phyloP scores from a whole-genome alignment of 2,329 filamentous ascomycete species.

The Fonsecaea pedrosoi region DNA sequence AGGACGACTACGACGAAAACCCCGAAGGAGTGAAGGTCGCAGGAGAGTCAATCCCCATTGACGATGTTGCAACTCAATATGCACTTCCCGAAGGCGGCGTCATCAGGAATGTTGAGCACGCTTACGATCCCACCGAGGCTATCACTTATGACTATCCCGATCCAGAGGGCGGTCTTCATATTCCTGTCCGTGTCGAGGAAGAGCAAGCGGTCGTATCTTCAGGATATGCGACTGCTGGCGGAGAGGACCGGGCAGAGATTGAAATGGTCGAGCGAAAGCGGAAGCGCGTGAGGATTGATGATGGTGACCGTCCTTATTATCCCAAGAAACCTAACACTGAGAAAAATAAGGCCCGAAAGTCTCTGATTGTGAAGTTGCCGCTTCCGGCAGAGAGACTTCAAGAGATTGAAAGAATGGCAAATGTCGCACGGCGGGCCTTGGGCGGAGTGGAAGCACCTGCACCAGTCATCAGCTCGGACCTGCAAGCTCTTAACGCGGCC shows the following conservation, averaged over 20 bases:
- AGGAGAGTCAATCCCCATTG: slow-evolving; percentile 16
- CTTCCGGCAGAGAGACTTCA: slow-evolving; percentile 39
- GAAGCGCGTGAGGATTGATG: slow-evolving; percentile 40
- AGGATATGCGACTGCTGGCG: slow-evolving; percentile 27
- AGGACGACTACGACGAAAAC: slow-evolving; percentile 39
- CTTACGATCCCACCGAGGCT: slow-evolving; percentile 44
- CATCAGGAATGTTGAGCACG: slow-evolving; percentile 42
- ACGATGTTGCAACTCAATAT: slow-evolving; percentile 34
- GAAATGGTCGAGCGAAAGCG: slow-evolving; percentile 40
- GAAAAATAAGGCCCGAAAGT: slow-evolving; percentile 35
- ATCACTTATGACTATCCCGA: slow-evolving; percentile 47
- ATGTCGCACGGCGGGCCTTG: slow-evolving; percentile 30
- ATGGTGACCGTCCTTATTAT: slow-evolving; percentile 34
- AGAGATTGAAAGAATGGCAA: slow-evolving; percentile 30
- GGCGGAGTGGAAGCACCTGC: slow-evolving; percentile 32
- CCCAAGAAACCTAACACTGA: slow-evolving; percentile 22
- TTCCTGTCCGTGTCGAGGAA: slow-evolving; percentile 28
- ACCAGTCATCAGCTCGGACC: slow-evolving; percentile 40
- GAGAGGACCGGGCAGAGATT: slow-evolving; percentile 32
- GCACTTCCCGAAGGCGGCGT: slow-evolving; percentile 42
- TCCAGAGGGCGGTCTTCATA: slow-evolving; percentile 29
- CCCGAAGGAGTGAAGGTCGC: slow-evolving; percentile 32
- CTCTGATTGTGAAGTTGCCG: slow-evolving; percentile 40
- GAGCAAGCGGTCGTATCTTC: slow-evolving; percentile 20
- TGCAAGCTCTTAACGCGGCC: slow-evolving; percentile 41